A percentile compares a stretch with the other conserved stretches of the same genome.
Evolutionary conservation across 2,329 filamentous ascomycete genomes (phyloP).

Genomic region (Colletotrichum godetiae): DNA sequence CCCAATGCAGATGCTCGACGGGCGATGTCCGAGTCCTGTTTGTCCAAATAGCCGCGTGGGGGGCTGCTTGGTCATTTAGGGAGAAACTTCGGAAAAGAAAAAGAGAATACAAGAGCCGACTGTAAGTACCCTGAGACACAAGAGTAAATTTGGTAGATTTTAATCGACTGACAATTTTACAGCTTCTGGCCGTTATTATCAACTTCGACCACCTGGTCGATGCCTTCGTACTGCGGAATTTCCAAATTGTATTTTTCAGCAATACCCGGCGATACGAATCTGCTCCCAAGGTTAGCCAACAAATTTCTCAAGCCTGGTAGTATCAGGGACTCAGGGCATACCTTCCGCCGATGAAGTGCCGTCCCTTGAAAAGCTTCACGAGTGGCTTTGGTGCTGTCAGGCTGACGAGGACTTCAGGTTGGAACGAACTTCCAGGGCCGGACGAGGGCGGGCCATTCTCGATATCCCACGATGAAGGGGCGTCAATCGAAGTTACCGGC

Average conservation of each 20-base stretch:
- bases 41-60: slow-evolving; percentile 69
- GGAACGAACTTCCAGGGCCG: slow-evolving; percentile 83
- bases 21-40: slow-evolving; percentile 67
- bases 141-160: slow-evolving; percentile 21
- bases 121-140: background rate
- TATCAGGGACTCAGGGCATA: slow-evolving; percentile 50
- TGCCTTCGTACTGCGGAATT: slow-evolving; percentile 82
- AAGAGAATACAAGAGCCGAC: background rate
- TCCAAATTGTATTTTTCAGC: slow-evolving; percentile 89
- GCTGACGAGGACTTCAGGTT: slow-evolving; percentile 84
- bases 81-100: background rate
- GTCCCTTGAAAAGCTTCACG: slow-evolving; percentile 83
- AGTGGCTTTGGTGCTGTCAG: slow-evolving; percentile 94
- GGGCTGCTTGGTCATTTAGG: slow-evolving; percentile 65
- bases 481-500: slow-evolving; percentile 90
- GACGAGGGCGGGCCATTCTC: slow-evolving; percentile 82
- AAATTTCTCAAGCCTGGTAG: background rate
- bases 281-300: slow-evolving; percentile 45
- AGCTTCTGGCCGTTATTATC: slow-evolving; percentile 62
- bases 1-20: slow-evolving; percentile 61
- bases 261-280: slow-evolving; percentile 83
- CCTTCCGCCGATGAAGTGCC: slow-evolving; percentile 92
- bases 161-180: slow-evolving; percentile 46
- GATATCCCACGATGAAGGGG: slow-evolving; percentile 95
- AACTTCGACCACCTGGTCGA: slow-evolving; percentile 91